Conservation (phyloP, 2,329 filamentous ascomycete species). For the Cladobotryum protrusum region DNA sequence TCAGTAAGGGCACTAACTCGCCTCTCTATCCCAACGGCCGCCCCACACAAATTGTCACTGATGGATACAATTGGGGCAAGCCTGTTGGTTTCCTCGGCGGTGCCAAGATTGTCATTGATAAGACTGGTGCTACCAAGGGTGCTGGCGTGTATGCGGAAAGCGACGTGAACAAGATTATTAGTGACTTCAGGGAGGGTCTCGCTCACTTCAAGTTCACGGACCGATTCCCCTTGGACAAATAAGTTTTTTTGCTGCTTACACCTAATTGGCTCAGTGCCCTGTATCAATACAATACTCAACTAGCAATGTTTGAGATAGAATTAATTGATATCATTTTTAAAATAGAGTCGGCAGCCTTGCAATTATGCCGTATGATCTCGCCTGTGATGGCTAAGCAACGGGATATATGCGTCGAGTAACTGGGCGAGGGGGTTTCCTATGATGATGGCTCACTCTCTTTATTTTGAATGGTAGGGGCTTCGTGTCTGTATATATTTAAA, state of each 20-base stretch:
- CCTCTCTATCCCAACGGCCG: constrained; percentile 58
- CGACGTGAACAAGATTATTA: constrained; percentile 34
- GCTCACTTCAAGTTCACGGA: constrained; percentile 60
- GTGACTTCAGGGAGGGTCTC: constrained; percentile 51
- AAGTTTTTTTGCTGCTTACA: neutral
- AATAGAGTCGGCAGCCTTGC: too few relatives aligned
- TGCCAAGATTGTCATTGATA: constrained; percentile 29
- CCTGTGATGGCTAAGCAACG: too few relatives aligned
- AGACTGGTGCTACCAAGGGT: constrained; percentile 37
- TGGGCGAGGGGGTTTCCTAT: too few relatives aligned
- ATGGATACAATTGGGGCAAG: constrained; percentile 65
- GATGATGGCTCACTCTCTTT: too few relatives aligned
- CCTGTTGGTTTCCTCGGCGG: constrained; percentile 56
- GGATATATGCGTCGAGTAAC: too few relatives aligned
- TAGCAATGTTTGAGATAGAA: neutral
- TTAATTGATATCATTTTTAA: neutral
- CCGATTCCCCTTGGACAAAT: constrained; percentile 52
- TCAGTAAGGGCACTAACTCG: constrained; percentile 37
- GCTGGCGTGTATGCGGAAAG: constrained; percentile 36
- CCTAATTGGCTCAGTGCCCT: neutral
- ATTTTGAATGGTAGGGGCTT: too few relatives aligned
- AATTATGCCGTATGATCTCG: too few relatives aligned
- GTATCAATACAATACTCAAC: neutral
- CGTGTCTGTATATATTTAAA: too few relatives aligned
- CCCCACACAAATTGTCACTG: constrained; percentile 56